A percentile compares a stretch with the other conserved stretches of the same genome.
Evolutionary conservation across 495 filamentous ascomycete species (phyloP).

Genomic region (Aspergillus heteromorphus): DNA sequence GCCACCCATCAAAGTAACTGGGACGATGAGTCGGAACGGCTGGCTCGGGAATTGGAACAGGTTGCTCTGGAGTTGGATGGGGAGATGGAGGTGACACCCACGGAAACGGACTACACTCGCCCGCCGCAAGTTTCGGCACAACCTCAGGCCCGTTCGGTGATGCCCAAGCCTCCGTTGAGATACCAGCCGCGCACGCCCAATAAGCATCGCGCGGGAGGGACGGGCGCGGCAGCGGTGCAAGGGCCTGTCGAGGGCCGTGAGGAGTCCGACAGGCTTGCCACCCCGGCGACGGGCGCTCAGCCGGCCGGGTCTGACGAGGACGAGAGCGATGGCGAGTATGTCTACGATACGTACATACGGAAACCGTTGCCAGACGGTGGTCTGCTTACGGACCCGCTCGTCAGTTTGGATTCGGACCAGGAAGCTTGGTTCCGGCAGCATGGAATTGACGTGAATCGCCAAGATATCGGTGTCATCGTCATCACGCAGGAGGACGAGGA

Average conservation of each 20-base stretch:
- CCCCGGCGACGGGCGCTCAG: background rate
- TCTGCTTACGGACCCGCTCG: slow-evolving; percentile 29
- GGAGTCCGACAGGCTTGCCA: background rate
- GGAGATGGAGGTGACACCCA: slow-evolving; percentile 14
- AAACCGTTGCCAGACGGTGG: slow-evolving; percentile 30
- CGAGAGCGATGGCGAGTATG: slow-evolving; percentile 51
- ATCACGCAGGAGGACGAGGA: slow-evolving; percentile 54
- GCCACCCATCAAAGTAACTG: slow-evolving; percentile 29
- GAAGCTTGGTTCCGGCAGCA: slow-evolving; percentile 25
- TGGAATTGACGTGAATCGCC: slow-evolving; percentile 25
- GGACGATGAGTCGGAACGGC: slow-evolving; percentile 39
- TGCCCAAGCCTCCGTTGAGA: slow-evolving; percentile 33
- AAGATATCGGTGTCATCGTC: slow-evolving; percentile 52
- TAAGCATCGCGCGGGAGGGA: slow-evolving; percentile 17
- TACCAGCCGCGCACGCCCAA: slow-evolving; percentile 33
- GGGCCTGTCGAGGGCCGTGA: background rate
- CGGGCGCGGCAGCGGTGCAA: slow-evolving; percentile 13
- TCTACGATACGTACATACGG: slow-evolving; percentile 60
- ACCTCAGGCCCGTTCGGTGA: background rate
- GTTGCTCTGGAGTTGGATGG: slow-evolving; percentile 42
- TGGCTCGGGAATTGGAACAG: slow-evolving; percentile 42
- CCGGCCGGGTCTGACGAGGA: slow-evolving; percentile 20
- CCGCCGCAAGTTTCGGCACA: background rate
- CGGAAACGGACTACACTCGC: slow-evolving; percentile 7
- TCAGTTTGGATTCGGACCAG: slow-evolving; percentile 27